Base-by-base conservation (phyloP, 306 rosid species). In the Echinosophora koreensis region DNA sequence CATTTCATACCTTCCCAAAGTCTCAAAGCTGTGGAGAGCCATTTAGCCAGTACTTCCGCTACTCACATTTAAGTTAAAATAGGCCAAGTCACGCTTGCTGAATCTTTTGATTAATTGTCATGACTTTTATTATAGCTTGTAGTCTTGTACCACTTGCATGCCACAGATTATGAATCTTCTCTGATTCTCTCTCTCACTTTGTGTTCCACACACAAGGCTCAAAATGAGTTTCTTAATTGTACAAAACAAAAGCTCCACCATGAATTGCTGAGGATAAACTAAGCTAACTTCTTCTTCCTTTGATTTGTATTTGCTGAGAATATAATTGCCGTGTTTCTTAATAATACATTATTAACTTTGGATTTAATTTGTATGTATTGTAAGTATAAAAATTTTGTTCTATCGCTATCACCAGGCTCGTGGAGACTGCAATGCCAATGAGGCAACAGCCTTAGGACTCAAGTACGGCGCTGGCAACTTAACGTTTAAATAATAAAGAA, bases 51-150 rank as follows among this genome's bases (percentile, higher is more conserved):
- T 50, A 42, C 41, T 67, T 27, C 14, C 52, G 0, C 30, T 46
- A 22, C 22, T 22, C 22, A 22, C 22, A 22, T 22, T 22, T 22
- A 22, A 22, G 22, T 22, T 22, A 41, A 65, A 65, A 44, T 16
- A 41, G 50, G 54, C 52, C 71, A 59, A 30, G 34, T 15, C 16
- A 17, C 6, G 74, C 38, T n/a, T 69, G 8, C 56, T 66, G 54
- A 41, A 30, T 42, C 22, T 38, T 17, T 28, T 58, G 3, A 61
- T 61, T 6, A 32, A 5, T 22, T 54, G 64, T 39, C 52, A 37
- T 17, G 30, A 9, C 65, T 55, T 41, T 14, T 30, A 30, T 14
- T 30, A 30, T 30, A 8, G 71, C 22, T 10, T 47, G 22, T 14
- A 13, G 52, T 22, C 0, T 22, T n/a, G n/a, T n/a, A n/a, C n/a